Base-by-base conservation (phyloP, 352 stramenopile genomes). In the Globisporangium paroecandrum region DNA sequence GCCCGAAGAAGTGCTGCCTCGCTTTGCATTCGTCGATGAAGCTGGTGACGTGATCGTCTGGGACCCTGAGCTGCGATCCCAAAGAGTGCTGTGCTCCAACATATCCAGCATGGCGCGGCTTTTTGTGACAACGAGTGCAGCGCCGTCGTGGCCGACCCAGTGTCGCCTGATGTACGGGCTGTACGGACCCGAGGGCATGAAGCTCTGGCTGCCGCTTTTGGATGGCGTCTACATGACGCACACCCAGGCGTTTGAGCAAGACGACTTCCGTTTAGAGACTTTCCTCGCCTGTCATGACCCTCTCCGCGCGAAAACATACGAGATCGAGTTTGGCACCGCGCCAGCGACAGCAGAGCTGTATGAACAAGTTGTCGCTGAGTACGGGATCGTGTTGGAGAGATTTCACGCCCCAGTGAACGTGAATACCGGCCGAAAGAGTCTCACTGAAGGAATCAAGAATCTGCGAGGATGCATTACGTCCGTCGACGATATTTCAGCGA, bases 281-380 rank as follows among this genome's bases (percentile, higher is more conserved):
- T 95, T 95, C 59, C 63, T 95, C 25, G 76, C 79, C 24, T 91
- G 81, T 38, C 84, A 95, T 51, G 88, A 95, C 46, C 88, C 88
- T n/a, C 65, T 91, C 58, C 82, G 87, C n/a, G 81, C 83, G 1
- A 90, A 91, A 63, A 91, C 85, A 15, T 90, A 90, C 67, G 85
- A 90, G 64, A 90, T 91, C 60, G 85, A 93, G 63, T 93, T 93
- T 51, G 83, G 82, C 36, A 88, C 82, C 0, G 85, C 81, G 0
- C 77, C 81, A 1, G 77, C 81, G 2, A 89, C 83, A 0, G 78
- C 77, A 2, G 83, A 91, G 47, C 62, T 90, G 27, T 93, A 91
- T 58, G 81, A 90, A 29, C 82, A 92, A 65, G 78, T 93, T 4
- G 68, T 93, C 18, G 61, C 67, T 10, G 87, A 95, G 66, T 95